These are phyloP conservation scores for Fusarium nygamai DNA, from an alignment of 2,329 filamentous ascomycete species.

Conservation along the genomic window DNA sequence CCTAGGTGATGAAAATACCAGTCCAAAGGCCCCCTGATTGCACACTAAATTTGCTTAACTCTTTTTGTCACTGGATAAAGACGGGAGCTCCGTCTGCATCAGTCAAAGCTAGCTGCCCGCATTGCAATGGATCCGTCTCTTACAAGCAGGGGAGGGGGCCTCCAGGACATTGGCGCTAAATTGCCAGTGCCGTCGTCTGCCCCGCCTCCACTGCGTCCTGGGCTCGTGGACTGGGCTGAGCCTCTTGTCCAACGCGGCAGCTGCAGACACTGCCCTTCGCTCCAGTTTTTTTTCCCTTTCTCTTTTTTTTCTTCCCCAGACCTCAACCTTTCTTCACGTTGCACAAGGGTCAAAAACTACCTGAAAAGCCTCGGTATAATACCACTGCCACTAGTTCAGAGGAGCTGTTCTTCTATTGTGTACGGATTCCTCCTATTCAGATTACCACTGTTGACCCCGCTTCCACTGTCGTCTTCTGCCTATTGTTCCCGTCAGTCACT, in stretches of 20 bases:
- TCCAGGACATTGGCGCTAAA: slow-evolving; percentile 23
- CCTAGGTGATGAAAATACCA: background rate
- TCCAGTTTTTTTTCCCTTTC: slow-evolving; percentile 31
- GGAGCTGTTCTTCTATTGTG: background rate
- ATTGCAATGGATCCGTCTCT: background rate
- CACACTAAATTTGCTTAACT: background rate
- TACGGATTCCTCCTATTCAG: slow-evolving; percentile 14
- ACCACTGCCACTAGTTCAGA: slow-evolving; percentile 1
- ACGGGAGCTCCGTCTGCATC: background rate
- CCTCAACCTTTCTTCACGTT: slow-evolving; percentile 7
- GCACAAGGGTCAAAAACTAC: slow-evolving; percentile 1
- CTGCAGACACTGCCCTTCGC: slow-evolving; percentile 22
- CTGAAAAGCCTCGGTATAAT: background rate
- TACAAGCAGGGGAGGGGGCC: slow-evolving; percentile 18
- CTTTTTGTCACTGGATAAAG: background rate
- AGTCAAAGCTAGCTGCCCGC: background rate
- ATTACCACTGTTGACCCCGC: slow-evolving; percentile 2
- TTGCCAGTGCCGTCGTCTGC: slow-evolving; percentile 17
- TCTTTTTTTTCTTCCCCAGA: background rate
- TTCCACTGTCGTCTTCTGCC: background rate
- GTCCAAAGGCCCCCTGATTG: background rate
- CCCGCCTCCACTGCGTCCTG: slow-evolving; percentile 14
- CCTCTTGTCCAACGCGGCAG: slow-evolving; percentile 22
- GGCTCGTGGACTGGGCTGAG: slow-evolving; percentile 10
- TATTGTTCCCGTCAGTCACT: slow-evolving; percentile 23